phyloP scores from a whole-genome alignment of 331 rosid genomes.

The Cucumis variabilis region DNA sequence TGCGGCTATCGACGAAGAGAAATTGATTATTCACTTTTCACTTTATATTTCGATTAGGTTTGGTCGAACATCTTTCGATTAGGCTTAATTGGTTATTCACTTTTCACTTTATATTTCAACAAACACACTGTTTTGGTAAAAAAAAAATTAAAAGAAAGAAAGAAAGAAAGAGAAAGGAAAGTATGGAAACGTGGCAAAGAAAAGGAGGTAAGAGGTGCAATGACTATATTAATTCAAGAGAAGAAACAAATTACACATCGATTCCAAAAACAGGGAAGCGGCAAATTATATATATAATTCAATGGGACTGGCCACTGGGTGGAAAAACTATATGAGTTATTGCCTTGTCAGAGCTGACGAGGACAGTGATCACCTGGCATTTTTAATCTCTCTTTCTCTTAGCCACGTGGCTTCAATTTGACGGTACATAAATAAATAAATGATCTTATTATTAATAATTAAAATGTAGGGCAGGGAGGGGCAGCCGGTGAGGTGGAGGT shows the following conservation, averaged over 20 bases:
- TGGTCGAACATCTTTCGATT: too few relatives aligned
- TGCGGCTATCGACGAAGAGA: too few relatives aligned
- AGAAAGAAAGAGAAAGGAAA: neutral
- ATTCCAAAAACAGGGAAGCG: neutral
- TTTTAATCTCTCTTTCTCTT: neutral
- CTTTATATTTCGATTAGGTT: too few relatives aligned
- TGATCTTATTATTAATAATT: neutral
- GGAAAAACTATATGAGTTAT: neutral
- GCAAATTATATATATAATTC: neutral
- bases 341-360: neutral
- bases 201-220: neutral
- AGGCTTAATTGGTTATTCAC: too few relatives aligned
- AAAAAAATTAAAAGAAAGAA: too few relatives aligned
- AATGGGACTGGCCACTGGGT: neutral
- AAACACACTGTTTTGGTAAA: too few relatives aligned
- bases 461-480: neutral
- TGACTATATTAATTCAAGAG: neutral
- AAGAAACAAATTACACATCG: neutral
- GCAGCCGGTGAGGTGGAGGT: neutral
- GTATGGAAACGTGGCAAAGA: neutral
- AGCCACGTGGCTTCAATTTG: neutral
- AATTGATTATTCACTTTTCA: too few relatives aligned
- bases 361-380: conserved; percentile 19
- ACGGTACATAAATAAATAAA: neutral
- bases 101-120: too few relatives aligned